Evolutionary conservation across 1,139 yeast species (phyloP), one percentile per base, ranked within the genome.

Genomic region (Hyphopichia buzzinii): DNA sequence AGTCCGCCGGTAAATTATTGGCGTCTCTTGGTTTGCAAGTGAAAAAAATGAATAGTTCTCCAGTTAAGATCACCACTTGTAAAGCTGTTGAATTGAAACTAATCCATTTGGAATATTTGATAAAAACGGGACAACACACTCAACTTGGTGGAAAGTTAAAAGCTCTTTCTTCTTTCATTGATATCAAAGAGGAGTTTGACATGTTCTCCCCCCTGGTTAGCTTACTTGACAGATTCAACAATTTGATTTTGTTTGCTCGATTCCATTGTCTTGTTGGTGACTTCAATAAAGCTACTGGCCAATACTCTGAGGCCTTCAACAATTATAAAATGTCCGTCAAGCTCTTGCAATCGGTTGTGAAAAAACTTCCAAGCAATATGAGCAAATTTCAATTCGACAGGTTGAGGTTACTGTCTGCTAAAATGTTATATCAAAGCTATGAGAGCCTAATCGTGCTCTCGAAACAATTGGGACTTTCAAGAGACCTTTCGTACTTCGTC

Each of bases 401-500:
- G 12, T 47, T 70, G 3, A 63, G 64, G 39, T 59, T 80, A 56
- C 59, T 57, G 27, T 55, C 74, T 2, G 54, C 67, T 0, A 41
- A 43, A 1, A 45, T 57, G 17, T 49, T 79, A 24, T 50, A 64
- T 8, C 50, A 55, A 4, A 43, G 72, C 4, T 73, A 72, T 47
- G 52, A 54, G 12, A 38, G 41, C 8, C 50, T 75, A 17, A 54
- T 79, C 23, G 54, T 60, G 3, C 47, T 61, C 1, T 62, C 67
- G 37, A 56, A 64, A 15, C 66, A 63, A 30, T 48, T 78, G 31
- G 87, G 88, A 0, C 48, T 78, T 3, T 61, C 79, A 0, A 75
- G 75, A 43, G 86, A 81, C 37, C 62, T 76, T 28, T 62, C 64
- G 3, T 77, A 67, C 49, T 81, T 72, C 52, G 44, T 68, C 11